Evolutionary conservation across 495 filamentous ascomycete genomes (phyloP).

Genomic region (Apodospora peruviana): DNA sequence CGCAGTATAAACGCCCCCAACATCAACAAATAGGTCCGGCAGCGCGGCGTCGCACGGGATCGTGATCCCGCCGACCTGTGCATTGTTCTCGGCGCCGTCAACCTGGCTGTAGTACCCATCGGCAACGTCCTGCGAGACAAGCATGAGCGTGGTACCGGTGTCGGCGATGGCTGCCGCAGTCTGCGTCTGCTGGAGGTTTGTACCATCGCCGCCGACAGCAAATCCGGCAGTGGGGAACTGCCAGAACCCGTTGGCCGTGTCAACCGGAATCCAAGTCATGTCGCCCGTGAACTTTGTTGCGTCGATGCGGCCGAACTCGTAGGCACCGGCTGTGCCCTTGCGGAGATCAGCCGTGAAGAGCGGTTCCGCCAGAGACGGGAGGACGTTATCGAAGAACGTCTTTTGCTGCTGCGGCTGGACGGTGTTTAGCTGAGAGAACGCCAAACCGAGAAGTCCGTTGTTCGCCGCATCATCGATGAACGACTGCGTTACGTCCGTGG

Average conservation of each 20-base stretch:
- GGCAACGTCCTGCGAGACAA: conserved; percentile 58
- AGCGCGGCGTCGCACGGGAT: conserved; percentile 58
- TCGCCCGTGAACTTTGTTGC: conserved; percentile 55
- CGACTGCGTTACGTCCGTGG: conserved; percentile 53
- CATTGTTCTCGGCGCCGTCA: conserved; percentile 43
- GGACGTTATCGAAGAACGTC: conserved; percentile 80
- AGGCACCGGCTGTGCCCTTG: conserved; percentile 55
- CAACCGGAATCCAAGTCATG: conserved; percentile 59
- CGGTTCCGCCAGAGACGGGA: conserved; percentile 55
- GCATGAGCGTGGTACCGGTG: conserved; percentile 67
- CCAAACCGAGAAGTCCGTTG: conserved; percentile 75
- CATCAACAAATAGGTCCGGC: conserved; percentile 61
- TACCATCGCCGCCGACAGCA: conserved; percentile 41
- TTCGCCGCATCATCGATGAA: conserved; percentile 57
- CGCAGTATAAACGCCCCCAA: conserved; percentile 56
- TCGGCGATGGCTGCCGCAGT: conserved; percentile 61
- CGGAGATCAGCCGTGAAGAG: conserved; percentile 70
- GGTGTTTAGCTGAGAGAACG: conserved; percentile 69
- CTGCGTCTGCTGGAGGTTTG: conserved; percentile 17
- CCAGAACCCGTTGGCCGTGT: conserved; percentile 68
- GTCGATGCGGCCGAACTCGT: conserved; percentile 75
- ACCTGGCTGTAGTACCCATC: conserved; percentile 60
- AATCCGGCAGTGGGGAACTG: conserved; percentile 58
- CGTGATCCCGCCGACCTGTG: conserved; percentile 52
- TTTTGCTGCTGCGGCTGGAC: conserved; percentile 60